A percentile compares a stretch with the other conserved stretches of the same genome.
Evolutionary conservation across 371 early-diverging fungal genomes (phyloP).

Genomic region (Batrachochytrium dendrobatidis): DNA sequence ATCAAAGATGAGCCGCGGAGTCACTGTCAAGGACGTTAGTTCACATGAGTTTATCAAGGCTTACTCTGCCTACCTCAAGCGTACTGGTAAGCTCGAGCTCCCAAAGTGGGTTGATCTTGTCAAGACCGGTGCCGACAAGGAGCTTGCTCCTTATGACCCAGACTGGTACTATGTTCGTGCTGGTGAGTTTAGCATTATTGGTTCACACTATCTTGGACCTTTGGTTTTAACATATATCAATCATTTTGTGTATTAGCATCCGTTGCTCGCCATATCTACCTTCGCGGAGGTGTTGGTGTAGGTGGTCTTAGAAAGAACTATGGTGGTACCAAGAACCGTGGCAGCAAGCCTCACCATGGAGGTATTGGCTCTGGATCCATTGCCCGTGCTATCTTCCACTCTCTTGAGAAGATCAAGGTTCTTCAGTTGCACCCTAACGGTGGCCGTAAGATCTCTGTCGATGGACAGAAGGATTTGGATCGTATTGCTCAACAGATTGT

Average conservation of each 20-base stretch:
- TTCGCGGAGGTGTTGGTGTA: constrained; percentile 88
- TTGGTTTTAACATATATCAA: neutral
- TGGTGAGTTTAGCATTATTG: constrained; percentile 48
- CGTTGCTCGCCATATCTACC: constrained; percentile 96
- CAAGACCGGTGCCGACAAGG: constrained; percentile 95
- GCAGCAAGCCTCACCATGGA: constrained; percentile 89
- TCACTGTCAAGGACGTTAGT: constrained; percentile 96
- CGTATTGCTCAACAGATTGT: constrained; percentile 27
- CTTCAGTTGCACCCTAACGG: constrained; percentile 83
- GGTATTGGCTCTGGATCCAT: constrained; percentile 82
- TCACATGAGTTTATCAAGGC: constrained; percentile 93
- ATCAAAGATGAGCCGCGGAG: constrained; percentile 44
- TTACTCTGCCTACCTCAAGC: constrained; percentile 96
- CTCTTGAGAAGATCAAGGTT: constrained; percentile 95
- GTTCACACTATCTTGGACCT: neutral
- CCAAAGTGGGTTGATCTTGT: constrained; percentile 98
- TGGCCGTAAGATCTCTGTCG: constrained; percentile 46
- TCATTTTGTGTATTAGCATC: constrained; percentile 55
- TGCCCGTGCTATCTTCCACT: constrained; percentile 91
- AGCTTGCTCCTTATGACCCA: constrained; percentile 93
- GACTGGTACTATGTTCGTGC: constrained; percentile 99
- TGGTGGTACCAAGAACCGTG: constrained; percentile 90
- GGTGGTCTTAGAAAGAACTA: constrained; percentile 90
- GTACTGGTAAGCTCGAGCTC: constrained; percentile 94
- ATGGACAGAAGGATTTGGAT: constrained; percentile 57